Evolutionary conservation across 371 early-diverging fungal genomes (phyloP), one percentile per base, ranked within the genome.

Genomic region (Mucor sp.): DNA sequence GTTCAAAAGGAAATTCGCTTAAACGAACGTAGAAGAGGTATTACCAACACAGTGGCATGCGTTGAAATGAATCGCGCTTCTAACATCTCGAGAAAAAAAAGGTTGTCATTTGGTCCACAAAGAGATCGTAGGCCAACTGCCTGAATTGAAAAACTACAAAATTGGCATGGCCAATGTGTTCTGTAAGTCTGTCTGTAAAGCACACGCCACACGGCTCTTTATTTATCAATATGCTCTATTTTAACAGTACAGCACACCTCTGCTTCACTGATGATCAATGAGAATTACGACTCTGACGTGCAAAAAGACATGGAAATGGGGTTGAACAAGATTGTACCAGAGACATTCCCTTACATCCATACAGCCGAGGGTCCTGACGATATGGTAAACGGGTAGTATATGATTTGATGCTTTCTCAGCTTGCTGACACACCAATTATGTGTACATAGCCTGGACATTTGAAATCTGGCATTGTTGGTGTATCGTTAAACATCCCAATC

Each of bases 181-280:
- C 68, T 79, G 92, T 90, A 85, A 78, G 85, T 72, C 11, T 4
- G 11, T 1, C 2, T n/a, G n/a, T 30, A 62, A 32, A 14, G 19
- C 25, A 15, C 4, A 11, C 44, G 23, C 21, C 37, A 9, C 15
- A 58, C 11, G 44, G 1, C 7, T 17, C 12, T 17, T 57, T 9
- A 53, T 21, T 41, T 17, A 41, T 17, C 41, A 17, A 17, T 32
- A 14, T 15, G 28, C 2, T 6, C 7, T 68, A 9, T 68, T n/a
- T n/a, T n/a, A n/a, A n/a, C n/a, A 92, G 90, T 96, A 58, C 93
- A 95, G 74, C 97, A 96, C 70, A 97, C 94, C 2, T 93, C 94
- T 30, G 96, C 96, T 1, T 94, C 95, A 0, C 76, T 96, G 17
- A 91, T 93, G 64, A 74, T 97, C 44, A 95, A 96, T 71, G 96